A percentile compares a stretch with the other conserved stretches of the same genome.
Evolutionary conservation across 495 filamentous ascomycete species (phyloP).

Genomic region (Neurospora pannonica): DNA sequence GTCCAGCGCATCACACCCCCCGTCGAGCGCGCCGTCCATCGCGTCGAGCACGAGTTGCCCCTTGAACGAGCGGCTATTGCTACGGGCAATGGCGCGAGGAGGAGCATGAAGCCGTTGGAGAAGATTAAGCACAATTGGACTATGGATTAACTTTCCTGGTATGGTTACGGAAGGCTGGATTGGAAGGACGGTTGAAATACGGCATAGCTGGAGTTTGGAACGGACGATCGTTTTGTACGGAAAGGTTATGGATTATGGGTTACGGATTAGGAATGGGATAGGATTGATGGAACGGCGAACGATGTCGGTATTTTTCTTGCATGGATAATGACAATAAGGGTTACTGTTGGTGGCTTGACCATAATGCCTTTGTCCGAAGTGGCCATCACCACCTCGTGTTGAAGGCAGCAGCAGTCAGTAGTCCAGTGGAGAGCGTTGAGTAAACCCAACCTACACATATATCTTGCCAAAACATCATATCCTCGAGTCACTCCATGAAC

Average conservation of each 20-base stretch:
- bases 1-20: slow-evolving; percentile 34
- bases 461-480: background rate
- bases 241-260: background rate
- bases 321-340: background rate
- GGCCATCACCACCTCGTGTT: background rate
- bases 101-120: background rate
- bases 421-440: background rate
- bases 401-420: background rate
- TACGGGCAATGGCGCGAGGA: background rate
- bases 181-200: background rate
- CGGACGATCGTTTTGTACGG: background rate
- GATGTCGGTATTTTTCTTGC: background rate
- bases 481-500: background rate
- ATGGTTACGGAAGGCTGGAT: background rate
- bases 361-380: background rate
- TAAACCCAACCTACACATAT: background rate
- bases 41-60: slow-evolving; percentile 29
- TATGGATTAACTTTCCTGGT: background rate
- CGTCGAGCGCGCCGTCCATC: slow-evolving; percentile 29
- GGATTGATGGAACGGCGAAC: background rate
- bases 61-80: slow-evolving; percentile 32
- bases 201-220: background rate
- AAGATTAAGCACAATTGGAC: background rate
- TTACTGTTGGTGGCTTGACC: background rate
- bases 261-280: background rate